Percentiles rank a stretch among this genome's conserved stretches.
These are phyloP conservation scores for Hydrangea macrophylla DNA, from an alignment of 148 eudicot genomes.

Conservation along the genomic window DNA sequence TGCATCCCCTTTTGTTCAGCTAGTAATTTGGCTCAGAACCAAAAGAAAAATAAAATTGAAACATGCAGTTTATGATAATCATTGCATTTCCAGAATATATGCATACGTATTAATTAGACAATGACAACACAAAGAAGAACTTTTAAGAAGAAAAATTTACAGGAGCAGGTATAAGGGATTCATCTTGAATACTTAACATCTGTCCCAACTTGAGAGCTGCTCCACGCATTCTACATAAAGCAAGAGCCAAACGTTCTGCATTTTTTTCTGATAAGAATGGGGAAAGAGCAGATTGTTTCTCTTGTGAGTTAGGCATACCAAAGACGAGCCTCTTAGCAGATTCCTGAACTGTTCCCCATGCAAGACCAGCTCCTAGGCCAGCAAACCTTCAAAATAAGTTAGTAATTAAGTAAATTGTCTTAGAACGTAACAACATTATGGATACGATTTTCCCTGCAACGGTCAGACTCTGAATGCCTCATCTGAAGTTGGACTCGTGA, in stretches of 20 bases:
- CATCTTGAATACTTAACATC: constrained; percentile 98
- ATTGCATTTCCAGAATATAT: background rate
- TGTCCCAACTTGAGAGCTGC: constrained; percentile 97
- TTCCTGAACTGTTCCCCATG: constrained; percentile 96
- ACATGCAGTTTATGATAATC: background rate
- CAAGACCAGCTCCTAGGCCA: constrained; percentile 96
- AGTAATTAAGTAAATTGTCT: background rate
- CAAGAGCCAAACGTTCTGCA: constrained; percentile 96
- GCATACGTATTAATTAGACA: too few species aligned
- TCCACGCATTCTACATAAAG: constrained; percentile 98
- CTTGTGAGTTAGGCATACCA: constrained; percentile 46
- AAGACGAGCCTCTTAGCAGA: constrained; percentile 72
- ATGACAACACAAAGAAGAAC: too few species aligned
- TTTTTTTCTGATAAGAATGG: constrained; percentile 80
- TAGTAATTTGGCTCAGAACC: too few species aligned
- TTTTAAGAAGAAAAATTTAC: constrained; percentile 39
- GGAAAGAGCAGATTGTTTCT: constrained; percentile 52
- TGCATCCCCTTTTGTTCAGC: too few species aligned
- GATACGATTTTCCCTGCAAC: background rate
- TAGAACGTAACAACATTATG: background rate
- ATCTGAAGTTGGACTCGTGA: background rate
- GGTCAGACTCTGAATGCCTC: background rate
- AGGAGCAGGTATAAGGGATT: constrained; percentile 91
- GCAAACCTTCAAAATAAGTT: constrained; percentile 60
- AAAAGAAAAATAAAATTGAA: too few species aligned